Percentiles rank a stretch among this genome's conserved stretches.
phyloP scores from a whole-genome alignment of 371 early-diverging fungal species.

The Rhizopus stolonifer region DNA sequence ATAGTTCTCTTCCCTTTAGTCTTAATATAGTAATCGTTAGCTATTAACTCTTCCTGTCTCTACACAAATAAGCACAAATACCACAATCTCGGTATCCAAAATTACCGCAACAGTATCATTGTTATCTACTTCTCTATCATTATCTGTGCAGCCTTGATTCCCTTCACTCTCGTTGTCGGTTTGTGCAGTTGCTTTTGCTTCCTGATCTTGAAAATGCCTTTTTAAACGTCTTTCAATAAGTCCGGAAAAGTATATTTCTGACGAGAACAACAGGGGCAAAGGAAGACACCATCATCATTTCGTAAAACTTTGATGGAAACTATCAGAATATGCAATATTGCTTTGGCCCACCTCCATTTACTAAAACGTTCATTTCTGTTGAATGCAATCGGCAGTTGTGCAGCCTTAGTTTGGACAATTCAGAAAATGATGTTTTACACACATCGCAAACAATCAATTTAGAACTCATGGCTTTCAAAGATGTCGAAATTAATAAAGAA shows the following conservation, averaged over 20 bases:
- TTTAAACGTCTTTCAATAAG: too few relatives aligned
- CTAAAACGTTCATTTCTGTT: constrained; percentile 21
- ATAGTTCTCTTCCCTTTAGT: too few relatives aligned
- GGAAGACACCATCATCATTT: constrained; percentile 11
- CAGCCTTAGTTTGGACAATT: constrained; percentile 18
- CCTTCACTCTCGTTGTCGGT: too few relatives aligned
- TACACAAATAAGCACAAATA: too few relatives aligned
- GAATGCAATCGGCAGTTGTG: constrained; percentile 19
- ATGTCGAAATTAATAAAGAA: constrained; percentile 21
- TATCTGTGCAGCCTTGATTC: too few relatives aligned
- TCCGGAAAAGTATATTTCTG: constrained; percentile 10
- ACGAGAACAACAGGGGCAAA: constrained; percentile 10
- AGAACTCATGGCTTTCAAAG: constrained; percentile 22
- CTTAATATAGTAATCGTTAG: too few relatives aligned
- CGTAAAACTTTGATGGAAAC: constrained; percentile 6
- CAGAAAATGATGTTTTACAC: constrained; percentile 21
- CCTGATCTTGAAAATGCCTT: too few relatives aligned
- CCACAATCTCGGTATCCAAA: too few relatives aligned
- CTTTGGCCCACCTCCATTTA: constrained; percentile 20
- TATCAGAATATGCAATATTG: constrained; percentile 15
- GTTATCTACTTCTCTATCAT: too few relatives aligned
- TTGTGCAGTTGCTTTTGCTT: too few relatives aligned
- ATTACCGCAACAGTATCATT: too few relatives aligned
- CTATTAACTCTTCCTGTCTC: too few relatives aligned
- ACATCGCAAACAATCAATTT: constrained; percentile 20